Evolutionary conservation across 345 rosid species (phyloP), one percentile per base, ranked within the genome.

Genomic region (Bruguiera gymnorhiza): DNA sequence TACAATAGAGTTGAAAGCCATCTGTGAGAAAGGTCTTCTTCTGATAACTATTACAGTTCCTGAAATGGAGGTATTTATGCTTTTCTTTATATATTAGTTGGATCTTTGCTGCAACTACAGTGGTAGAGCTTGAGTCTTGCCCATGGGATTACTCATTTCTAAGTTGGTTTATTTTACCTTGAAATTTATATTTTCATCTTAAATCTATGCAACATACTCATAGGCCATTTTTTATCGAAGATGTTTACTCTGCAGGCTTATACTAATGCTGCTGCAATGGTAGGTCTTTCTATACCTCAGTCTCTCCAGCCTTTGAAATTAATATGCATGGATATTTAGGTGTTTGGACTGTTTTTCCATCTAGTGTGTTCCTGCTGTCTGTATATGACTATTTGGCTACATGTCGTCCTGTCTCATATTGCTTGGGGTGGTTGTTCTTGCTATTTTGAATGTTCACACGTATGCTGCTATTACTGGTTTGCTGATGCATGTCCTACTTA

Each of bases 1-100:
- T 79, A 90, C 87, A 52, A 65, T 83, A 53, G 80, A 88, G 76
- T 82, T 94, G 66, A 84, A 93, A 75, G 87, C 86, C 66, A 84
- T 88, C 36, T 94, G 96, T 81, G 98, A 93, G 72, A 88, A 94
- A 76, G 93, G 93, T 76, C 98, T 94, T 86, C 88, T 91, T 80
- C 86, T 91, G 77, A 81, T 91, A 75, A 94, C 98, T 29, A 84
- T 85, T 73, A 94, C 97, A 55, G 84, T 94, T 69, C 98, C 97
- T 39, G 97, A 91, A 82, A 94, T 91, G 96, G 92, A 91, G 98
- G 98, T 94, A 73, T 54, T 37, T 31, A 26, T 57, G 56, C 24
- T 52, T 53, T 53, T 39, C 62, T 52, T 27, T 56, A 59, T 65
- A 70, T 43, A 11, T 24, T 37, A 36, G 26, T 56, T 58, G 1